phyloP scores from a whole-genome alignment of 2,329 filamentous ascomycete species.

The Monilinia fructigena region DNA sequence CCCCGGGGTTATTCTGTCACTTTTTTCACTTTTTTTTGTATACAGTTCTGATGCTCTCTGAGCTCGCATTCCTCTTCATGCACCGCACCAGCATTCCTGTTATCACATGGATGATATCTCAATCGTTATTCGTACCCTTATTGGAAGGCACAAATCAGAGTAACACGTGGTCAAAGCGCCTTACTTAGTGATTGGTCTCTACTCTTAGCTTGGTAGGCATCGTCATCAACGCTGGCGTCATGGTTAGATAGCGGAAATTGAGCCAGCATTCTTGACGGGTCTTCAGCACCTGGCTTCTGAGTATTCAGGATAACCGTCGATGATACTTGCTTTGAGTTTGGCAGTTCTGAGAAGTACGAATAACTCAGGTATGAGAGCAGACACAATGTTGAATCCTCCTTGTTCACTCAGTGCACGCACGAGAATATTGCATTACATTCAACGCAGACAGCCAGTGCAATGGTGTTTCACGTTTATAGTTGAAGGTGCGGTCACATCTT shows the following conservation, averaged over 20 bases:
- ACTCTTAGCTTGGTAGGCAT: constrained; percentile 1
- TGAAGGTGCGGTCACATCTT: neutral
- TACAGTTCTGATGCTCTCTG: neutral
- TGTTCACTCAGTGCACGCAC: neutral
- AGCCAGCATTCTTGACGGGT: neutral
- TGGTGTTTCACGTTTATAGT: neutral
- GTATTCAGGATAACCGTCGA: neutral
- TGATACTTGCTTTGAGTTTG: too few species aligned
- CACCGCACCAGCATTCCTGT: constrained; percentile 3
- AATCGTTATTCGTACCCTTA: neutral
- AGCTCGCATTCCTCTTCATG: neutral
- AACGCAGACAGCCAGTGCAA: neutral
- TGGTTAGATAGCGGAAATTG: neutral
- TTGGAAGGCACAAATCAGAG: constrained; percentile 2
- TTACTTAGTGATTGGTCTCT: neutral
- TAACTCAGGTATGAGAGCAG: neutral
- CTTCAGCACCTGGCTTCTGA: neutral
- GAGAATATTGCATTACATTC: neutral
- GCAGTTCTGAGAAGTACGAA: neutral
- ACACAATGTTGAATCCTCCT: neutral
- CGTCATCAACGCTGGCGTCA: neutral
- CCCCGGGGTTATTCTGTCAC: neutral
- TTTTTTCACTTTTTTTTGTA: neutral
- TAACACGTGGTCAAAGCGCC: constrained; percentile 8
- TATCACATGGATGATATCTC: neutral